A percentile compares a stretch with the other conserved stretches of the same genome.
These are phyloP conservation scores for Butyriboletus loyo DNA, from an alignment of 768 basidiomycete genomes.

Conservation along the genomic window DNA sequence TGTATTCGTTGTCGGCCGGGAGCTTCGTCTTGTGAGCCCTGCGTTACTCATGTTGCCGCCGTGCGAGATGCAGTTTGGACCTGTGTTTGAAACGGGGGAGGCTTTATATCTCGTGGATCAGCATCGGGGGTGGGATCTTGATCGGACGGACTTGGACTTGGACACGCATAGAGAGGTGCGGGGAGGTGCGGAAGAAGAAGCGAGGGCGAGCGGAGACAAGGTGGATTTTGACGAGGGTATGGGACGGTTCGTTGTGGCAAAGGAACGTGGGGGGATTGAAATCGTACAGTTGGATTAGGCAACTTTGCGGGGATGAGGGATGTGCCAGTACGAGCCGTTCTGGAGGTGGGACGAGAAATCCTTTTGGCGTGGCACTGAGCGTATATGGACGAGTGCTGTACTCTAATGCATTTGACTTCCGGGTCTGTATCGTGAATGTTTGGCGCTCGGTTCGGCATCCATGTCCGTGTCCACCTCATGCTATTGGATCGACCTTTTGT, in stretches of 20 bases:
- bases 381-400: neutral
- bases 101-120: conserved; percentile 16
- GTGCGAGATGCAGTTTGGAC: conserved; percentile 29
- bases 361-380: neutral
- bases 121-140: neutral
- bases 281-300: conserved; percentile 22
- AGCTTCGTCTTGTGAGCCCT: conserved; percentile 22
- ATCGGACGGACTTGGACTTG: neutral
- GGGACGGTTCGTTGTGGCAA: conserved; percentile 30
- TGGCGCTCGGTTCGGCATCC: neutral
- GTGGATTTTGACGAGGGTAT: conserved; percentile 32
- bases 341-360: neutral
- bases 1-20: conserved; percentile 24
- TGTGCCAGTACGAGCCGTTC: neutral
- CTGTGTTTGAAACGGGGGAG: conserved; percentile 24
- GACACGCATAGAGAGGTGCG: neutral
- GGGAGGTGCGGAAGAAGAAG: neutral
- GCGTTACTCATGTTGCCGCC: conserved; percentile 26
- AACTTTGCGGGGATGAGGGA: neutral
- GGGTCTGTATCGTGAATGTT: neutral
- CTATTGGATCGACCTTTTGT: neutral
- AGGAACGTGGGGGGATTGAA: conserved; percentile 24
- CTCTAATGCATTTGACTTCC: neutral
- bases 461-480: neutral
- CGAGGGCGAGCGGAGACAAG: conserved; percentile 6